Conservation (phyloP, 164 flowering plant species). For the Pachysandra terminalis region DNA sequence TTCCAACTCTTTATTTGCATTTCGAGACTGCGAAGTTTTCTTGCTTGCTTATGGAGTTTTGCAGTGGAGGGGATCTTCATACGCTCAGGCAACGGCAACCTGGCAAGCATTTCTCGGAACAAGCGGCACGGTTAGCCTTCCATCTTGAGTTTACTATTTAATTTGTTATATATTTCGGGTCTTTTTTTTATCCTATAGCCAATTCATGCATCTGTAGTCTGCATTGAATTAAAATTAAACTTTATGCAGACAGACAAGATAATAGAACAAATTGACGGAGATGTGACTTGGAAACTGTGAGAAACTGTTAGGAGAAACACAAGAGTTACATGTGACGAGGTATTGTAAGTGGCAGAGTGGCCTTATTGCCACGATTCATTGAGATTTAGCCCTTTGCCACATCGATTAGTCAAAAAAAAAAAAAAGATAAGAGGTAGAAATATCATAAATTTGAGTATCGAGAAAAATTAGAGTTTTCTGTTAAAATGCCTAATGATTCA, state of each 20-base stretch:
- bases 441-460: too few species aligned
- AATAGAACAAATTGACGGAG: not conserved
- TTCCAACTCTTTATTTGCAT: constrained; percentile 80
- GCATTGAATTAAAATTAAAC: not conserved
- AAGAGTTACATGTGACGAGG: too few species aligned
- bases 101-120: constrained; percentile 68
- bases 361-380: too few species aligned
- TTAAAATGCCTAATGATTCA: not conserved
- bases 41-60: constrained; percentile 86
- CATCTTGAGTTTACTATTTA: not conserved
- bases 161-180: not conserved
- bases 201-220: not conserved
- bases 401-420: too few species aligned
- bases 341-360: too few species aligned
- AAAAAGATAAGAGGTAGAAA: too few species aligned
- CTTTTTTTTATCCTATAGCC: not conserved
- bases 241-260: not conserved
- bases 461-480: too few species aligned
- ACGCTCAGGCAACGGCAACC: constrained; percentile 78
- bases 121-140: constrained; percentile 59
- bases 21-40: constrained; percentile 83
- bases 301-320: too few species aligned
- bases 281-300: too few species aligned
- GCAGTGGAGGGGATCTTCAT: constrained; percentile 89
- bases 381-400: too few species aligned